Evolutionary conservation across 2,329 filamentous ascomycete genomes (phyloP), one percentile per base, ranked within the genome.

Genomic region (Curvularia lunata): DNA sequence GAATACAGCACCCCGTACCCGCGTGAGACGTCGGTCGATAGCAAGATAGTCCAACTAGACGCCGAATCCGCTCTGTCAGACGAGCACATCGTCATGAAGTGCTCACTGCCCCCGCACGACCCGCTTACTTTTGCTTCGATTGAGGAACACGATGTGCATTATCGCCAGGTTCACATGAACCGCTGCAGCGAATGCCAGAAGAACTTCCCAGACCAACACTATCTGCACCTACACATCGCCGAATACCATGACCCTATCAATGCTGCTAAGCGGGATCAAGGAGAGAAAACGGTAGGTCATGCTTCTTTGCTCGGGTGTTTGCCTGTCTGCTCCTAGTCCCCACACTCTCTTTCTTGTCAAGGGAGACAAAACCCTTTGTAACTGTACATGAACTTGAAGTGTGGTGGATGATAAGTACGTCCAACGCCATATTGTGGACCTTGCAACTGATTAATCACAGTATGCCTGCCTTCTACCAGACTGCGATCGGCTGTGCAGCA

Each of bases 401-500:
- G 32, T 41, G 25, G 23, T 23, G 30, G 42, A 18, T 40, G 34
- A 54, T 19, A 52, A 52, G 56, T 60, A 61, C 46, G 59, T 59
- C n/a, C 37, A 49, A n/a, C 34, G 25, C 37, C 58, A 38, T 50
- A 16, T 6, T 18, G 6, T 34, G 23, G 30, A 45, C 27, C 46
- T 19, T 27, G 21, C 38, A 28, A 48, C 67, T 70, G 46, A 70
- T 47, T 13, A 1, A 10, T 19, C 13, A 13, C 47, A 95, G 87
- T 97, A 90, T 77, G 88, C 86, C 5, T 99, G 95, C 79, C 96
- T 98, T 70, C 88, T 97, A 6, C 90, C 97, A 71, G 88, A 84
- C 48, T 99, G 95, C 76, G 91, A 95, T 58, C 86, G 90, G 64
- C 88, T 92, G 73, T 97, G 93, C 78, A 87, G 86, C 54, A 92